These are phyloP conservation scores for Polyporus arcularius DNA, from an alignment of 768 basidiomycete genomes.

Conservation along the genomic window DNA sequence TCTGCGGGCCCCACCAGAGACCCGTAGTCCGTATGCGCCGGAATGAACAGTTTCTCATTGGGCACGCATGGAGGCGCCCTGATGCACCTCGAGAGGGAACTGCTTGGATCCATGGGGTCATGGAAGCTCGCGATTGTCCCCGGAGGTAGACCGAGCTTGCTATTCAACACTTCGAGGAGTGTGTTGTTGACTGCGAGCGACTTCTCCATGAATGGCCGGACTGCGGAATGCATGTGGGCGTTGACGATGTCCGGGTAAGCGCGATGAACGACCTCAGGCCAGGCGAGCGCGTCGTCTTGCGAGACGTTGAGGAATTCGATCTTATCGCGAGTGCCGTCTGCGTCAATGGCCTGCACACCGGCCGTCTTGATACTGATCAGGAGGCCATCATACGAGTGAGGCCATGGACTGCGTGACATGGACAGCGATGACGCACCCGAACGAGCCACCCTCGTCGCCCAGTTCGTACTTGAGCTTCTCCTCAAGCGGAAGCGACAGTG, in stretches of 20 bases:
- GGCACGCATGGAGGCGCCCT: constrained; percentile 29
- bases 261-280: constrained; percentile 32
- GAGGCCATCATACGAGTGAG: not conserved
- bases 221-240: constrained; percentile 28
- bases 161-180: constrained; percentile 32
- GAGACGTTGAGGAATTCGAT: constrained; percentile 38
- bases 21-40: constrained; percentile 40
- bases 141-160: constrained; percentile 33
- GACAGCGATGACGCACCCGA: constrained; percentile 31
- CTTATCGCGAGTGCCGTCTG: constrained; percentile 32
- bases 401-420: no score
- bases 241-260: constrained; percentile 34
- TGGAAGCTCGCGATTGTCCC: constrained; percentile 33
- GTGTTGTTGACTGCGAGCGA: constrained; percentile 33
- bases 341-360: constrained; percentile 36
- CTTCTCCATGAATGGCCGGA: constrained; percentile 31
- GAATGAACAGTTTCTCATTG: constrained; percentile 30
- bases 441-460: constrained; percentile 41
- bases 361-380: constrained; percentile 30
- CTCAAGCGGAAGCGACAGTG: constrained; percentile 41
- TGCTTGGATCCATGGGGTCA: constrained; percentile 27
- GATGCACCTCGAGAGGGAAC: constrained; percentile 35
- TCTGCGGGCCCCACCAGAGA: constrained; percentile 30
- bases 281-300: constrained; percentile 38
- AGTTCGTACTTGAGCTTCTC: constrained; percentile 47